Evolutionary conservation across 768 basidiomycete genomes (phyloP), one percentile per base, ranked within the genome.

Genomic region (Phaffia tasmanica): DNA sequence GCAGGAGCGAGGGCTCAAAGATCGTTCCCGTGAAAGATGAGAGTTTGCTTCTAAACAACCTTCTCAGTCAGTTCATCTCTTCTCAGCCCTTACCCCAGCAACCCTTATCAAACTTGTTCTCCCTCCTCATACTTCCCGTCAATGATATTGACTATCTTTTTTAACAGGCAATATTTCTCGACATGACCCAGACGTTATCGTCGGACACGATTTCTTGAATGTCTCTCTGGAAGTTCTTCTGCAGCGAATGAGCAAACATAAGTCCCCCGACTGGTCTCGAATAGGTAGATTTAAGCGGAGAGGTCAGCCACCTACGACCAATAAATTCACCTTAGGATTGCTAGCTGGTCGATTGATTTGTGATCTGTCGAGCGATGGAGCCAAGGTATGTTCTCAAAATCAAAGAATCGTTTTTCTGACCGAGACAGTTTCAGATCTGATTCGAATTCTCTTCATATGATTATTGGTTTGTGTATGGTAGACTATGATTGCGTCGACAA

Each of bases 401-500:
- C 2, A 61, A 56, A 35, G 29, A 25, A 23, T 18, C 16, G 11
- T 49, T 18, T 6, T 9, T n/a, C 53, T 49, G 61, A 47, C 65
- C 46, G 21, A 0, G 35, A 18, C 9, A 3, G 15, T 16, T 47
- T 2, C 0, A 4, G 9, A 25, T 48, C 8, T 56, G 35, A 53
- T 9, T 29, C 8, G 57, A 49, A n/a, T 19, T 25, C 42, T 14
- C 11, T 23, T 29, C 0, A 25, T 55, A n/a, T 9, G 35, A 16
- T 54, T 48, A n/a, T n/a, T n/a, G n/a, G n/a, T n/a, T n/a, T 53
- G 32, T 23, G 46, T 56, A 2, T 56, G 27, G 30, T 72, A 94
- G 91, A 86, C 88, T 25, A 94, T 97, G 90, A 98, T 99, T 74
- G 78, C 86, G 0, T 98, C 95, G 3, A 97, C 91, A 4, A 98